These are phyloP conservation scores for Dispira simplex DNA, from an alignment of 192 early-diverging fungal species.

Conservation along the genomic window DNA sequence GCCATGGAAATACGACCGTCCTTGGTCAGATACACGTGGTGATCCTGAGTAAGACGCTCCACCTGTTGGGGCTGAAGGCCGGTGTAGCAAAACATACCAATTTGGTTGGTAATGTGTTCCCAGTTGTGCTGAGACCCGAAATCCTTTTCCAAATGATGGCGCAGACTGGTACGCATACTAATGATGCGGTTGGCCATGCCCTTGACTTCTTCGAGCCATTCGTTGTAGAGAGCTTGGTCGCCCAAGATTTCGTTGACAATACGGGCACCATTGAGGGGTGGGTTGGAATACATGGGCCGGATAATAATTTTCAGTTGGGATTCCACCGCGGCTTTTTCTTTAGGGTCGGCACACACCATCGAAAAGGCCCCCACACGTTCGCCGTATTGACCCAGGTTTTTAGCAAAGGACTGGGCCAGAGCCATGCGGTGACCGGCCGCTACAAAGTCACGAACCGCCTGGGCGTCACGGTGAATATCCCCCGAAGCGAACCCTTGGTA, in stretches of 20 bases:
- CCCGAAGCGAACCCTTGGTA: constrained; percentile 99
- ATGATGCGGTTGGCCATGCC: constrained; percentile 97
- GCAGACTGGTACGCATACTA: constrained; percentile 68
- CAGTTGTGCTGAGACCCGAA: constrained; percentile 64
- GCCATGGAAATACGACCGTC: constrained; percentile 96
- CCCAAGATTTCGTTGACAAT: constrained; percentile 81
- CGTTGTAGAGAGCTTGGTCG: constrained; percentile 45
- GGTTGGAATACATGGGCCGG: constrained; percentile 97
- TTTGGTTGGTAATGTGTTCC: constrained; percentile 89
- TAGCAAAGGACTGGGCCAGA: constrained; percentile 93
- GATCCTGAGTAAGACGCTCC: constrained; percentile 63
- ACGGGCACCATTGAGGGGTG: constrained; percentile 87
- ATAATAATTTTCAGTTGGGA: constrained; percentile 93
- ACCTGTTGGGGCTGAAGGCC: constrained; percentile 83
- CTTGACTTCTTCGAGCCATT: constrained; percentile 91
- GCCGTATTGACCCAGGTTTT: constrained; percentile 99
- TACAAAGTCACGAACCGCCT: constrained; percentile 90
- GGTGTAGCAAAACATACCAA: constrained; percentile 99
- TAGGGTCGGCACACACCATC: constrained; percentile 50
- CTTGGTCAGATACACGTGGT: constrained; percentile 83
- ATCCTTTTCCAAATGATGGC: constrained; percentile 63
- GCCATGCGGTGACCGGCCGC: constrained; percentile 54
- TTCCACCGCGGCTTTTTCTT: constrained; percentile 68
- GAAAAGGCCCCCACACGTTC: constrained; percentile 92
- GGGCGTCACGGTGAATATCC: constrained; percentile 72